phyloP scores from a whole-genome alignment of 805 yeast genomes.

The Isabelozyma gotoi region DNA sequence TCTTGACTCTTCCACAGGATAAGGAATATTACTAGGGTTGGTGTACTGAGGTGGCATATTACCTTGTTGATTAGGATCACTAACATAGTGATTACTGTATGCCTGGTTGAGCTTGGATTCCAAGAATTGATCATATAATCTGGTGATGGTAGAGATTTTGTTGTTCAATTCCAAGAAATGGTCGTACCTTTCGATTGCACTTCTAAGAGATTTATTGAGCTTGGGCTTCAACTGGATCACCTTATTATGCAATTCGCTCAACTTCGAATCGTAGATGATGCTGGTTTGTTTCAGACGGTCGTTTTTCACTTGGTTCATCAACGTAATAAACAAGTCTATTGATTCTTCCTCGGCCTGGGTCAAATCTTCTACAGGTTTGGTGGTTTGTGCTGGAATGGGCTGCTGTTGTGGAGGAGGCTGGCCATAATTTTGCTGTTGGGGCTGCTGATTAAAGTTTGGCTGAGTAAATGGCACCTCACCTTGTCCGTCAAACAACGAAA shows the following conservation, averaged over 20 bases:
- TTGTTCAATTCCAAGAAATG: constrained; percentile 69
- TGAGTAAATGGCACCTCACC: constrained; percentile 4
- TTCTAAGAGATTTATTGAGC: constrained; percentile 57
- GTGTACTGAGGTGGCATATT: background rate
- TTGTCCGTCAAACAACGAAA: constrained; percentile 19
- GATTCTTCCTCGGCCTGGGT: constrained; percentile 67
- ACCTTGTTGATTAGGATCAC: background rate
- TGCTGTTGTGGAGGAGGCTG: constrained; percentile 4
- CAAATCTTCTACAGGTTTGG: constrained; percentile 31
- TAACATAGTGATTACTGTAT: constrained; percentile 27
- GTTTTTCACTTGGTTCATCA: constrained; percentile 52
- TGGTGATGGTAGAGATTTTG: constrained; percentile 71
- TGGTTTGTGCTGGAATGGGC: constrained; percentile 8
- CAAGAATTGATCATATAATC: constrained; percentile 72
- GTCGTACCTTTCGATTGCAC: constrained; percentile 62
- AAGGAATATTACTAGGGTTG: background rate
- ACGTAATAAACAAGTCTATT: constrained; percentile 65
- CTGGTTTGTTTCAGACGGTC: constrained; percentile 42
- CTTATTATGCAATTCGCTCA: constrained; percentile 58
- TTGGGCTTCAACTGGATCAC: constrained; percentile 68
- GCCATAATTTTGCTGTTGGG: background rate
- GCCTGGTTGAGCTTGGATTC: constrained; percentile 49
- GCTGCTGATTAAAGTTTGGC: constrained; percentile 5
- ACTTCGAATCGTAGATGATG: constrained; percentile 45
- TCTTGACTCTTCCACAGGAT: constrained; percentile 3